A percentile compares a stretch with the other conserved stretches of the same genome.
Evolutionary conservation across 768 basidiomycete genomes (phyloP).

Genomic region (Agaricus bisporus): DNA sequence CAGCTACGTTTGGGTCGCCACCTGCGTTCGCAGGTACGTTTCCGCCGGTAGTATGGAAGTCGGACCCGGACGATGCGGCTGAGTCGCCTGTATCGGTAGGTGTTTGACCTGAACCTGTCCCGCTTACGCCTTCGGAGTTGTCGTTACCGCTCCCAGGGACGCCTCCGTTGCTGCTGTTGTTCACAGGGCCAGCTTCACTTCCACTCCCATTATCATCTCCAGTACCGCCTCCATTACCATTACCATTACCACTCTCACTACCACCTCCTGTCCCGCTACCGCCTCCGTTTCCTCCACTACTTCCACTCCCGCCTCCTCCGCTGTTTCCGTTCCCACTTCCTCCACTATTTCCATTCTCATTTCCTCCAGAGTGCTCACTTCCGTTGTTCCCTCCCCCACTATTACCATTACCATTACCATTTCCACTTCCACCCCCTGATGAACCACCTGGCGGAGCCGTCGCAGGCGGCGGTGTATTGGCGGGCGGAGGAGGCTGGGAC

Average conservation of each 20-base stretch:
- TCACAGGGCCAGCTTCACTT: too few relatives aligned
- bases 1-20: neutral
- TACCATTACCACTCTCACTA: neutral
- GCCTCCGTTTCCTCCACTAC: neutral
- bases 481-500: neutral
- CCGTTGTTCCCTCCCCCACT: slow-evolving; percentile 11
- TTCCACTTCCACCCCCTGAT: slow-evolving; percentile 7
- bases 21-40: slow-evolving; percentile 1
- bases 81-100: neutral
- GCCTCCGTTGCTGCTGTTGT: too few relatives aligned
- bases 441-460: slow-evolving; percentile 10
- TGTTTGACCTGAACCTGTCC: neutral
- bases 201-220: neutral
- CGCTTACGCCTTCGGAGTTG: neutral
- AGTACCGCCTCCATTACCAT: neutral
- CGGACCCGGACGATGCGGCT: neutral
- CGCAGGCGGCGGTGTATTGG: slow-evolving; percentile 12
- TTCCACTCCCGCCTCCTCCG: slow-evolving; percentile 3
- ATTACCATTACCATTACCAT: slow-evolving; percentile 9
- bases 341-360: slow-evolving; percentile 12
- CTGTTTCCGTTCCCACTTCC: neutral
- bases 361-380: slow-evolving; percentile 10
- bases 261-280: too few relatives aligned
- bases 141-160: too few relatives aligned
- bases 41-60: neutral